Conservation (phyloP, 768 basidiomycete species). For the Suillus clintonianus region DNA sequence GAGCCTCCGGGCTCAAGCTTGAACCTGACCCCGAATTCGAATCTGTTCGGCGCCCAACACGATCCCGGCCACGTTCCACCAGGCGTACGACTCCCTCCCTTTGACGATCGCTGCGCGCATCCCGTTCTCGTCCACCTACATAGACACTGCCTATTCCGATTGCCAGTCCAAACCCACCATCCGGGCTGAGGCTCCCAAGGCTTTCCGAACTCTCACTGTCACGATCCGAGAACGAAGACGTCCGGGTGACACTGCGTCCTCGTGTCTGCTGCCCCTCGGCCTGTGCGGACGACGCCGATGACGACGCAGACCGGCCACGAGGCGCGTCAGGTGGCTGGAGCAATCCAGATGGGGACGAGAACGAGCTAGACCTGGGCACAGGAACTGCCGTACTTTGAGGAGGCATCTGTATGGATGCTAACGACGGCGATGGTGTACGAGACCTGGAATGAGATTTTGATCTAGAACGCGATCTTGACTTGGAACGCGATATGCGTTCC, state of each 20-base stretch:
- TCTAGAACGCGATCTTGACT: constrained; percentile 30
- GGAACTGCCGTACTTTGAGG: constrained; percentile 7
- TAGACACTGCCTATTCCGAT: constrained; percentile 31
- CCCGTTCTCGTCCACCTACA: constrained; percentile 36
- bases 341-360: constrained; percentile 21
- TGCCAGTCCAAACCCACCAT: constrained; percentile 27
- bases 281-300: constrained; percentile 35
- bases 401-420: constrained; percentile 14
- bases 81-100: constrained; percentile 18
- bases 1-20: constrained; percentile 34
- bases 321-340: constrained; percentile 27
- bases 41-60: constrained; percentile 23
- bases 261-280: constrained; percentile 37
- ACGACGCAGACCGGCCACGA: constrained; percentile 33
- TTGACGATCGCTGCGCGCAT: constrained; percentile 8
- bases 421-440: constrained; percentile 46
- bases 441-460: constrained; percentile 43
- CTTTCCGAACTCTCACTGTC: constrained; percentile 39
- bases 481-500: constrained; percentile 31
- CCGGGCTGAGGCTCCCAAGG: constrained; percentile 43
- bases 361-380: constrained; percentile 14
- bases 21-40: constrained; percentile 36
- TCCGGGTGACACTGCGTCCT: constrained; percentile 57
- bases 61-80: constrained; percentile 32
- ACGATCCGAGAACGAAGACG: constrained; percentile 57